Evolutionary conservation across 2,329 filamentous ascomycete genomes (phyloP).

Genomic region (Venturia carpophila): DNA sequence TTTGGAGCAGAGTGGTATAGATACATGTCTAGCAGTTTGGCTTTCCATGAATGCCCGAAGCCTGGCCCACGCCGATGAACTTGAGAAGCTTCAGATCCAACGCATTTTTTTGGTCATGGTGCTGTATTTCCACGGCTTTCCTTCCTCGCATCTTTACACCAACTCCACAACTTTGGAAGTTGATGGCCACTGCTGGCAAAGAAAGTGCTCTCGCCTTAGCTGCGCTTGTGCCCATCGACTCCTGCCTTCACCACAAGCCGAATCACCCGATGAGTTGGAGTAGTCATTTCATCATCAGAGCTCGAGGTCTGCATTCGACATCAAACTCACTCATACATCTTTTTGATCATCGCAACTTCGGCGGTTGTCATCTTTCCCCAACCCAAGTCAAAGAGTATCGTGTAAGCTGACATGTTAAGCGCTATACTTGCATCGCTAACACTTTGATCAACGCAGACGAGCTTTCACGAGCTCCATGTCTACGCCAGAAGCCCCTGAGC

Average conservation of each 20-base stretch:
- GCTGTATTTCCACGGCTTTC: not conserved
- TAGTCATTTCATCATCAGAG: not conserved
- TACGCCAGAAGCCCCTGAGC: not conserved
- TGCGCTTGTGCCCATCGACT: not conserved
- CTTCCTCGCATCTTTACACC: not conserved
- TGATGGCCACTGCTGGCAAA: not conserved
- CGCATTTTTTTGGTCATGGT: not conserved
- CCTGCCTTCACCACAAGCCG: not conserved
- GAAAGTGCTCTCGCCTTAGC: not conserved
- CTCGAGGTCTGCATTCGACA: not conserved
- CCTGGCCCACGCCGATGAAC: not conserved
- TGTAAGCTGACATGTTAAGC: not conserved
- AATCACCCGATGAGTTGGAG: not conserved
- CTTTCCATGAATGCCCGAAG: not conserved
- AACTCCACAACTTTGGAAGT: not conserved
- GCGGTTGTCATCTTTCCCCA: not conserved
- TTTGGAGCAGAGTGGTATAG: not conserved
- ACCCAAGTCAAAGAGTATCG: not conserved
- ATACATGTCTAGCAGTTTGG: not conserved
- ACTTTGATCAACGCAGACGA: not conserved
- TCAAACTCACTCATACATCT: conserved; percentile 13
- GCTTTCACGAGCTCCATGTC: not conserved
- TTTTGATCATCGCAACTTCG: conserved; percentile 5
- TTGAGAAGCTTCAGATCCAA: not conserved
- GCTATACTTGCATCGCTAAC: not conserved